A percentile compares a stretch with the other conserved stretches of the same genome.
Evolutionary conservation across 352 stramenopile genomes (phyloP).

Genomic region (Saprolegnia diclina): DNA sequence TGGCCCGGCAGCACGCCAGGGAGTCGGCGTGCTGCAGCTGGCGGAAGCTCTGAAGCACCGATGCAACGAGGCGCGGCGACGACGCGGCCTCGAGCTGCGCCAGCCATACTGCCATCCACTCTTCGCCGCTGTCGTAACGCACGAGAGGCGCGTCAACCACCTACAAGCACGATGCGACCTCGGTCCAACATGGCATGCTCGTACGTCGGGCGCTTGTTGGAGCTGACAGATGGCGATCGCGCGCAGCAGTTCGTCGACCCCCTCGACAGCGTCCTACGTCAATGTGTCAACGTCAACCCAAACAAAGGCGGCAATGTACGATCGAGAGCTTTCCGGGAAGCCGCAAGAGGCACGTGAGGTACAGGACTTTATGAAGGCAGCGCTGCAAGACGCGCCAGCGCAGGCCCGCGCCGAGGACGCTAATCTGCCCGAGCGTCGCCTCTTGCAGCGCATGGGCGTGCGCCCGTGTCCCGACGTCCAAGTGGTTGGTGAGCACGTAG

Average conservation of each 20-base stretch:
- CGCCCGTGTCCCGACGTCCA: conserved; percentile 52
- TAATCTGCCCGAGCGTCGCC: conserved; percentile 60
- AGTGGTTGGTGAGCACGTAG: conserved; percentile 68
- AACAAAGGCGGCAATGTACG: too few species aligned
- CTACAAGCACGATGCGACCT: neutral
- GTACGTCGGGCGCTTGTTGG: conserved; percentile 39
- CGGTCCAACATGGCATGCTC: too few species aligned
- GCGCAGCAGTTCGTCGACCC: conserved; percentile 71
- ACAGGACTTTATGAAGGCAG: conserved; percentile 60
- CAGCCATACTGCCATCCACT: neutral
- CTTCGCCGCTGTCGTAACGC: neutral
- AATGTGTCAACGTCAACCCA: too few species aligned
- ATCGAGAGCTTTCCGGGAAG: conserved; percentile 11
- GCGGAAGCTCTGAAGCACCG: conserved; percentile 48
- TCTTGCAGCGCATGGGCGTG: conserved; percentile 70
- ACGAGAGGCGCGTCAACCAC: neutral
- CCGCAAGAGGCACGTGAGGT: conserved; percentile 57
- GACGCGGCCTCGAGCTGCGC: neutral
- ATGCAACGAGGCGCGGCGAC: neutral
- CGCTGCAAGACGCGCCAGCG: conserved; percentile 71
- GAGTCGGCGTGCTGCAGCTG: conserved; percentile 55
- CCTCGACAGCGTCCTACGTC: conserved; percentile 51
- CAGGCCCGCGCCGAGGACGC: conserved; percentile 45
- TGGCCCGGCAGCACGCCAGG: conserved; percentile 61
- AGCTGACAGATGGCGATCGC: conserved; percentile 70